Base-by-base conservation (phyloP, 495 filamentous ascomycete genomes). In the Penicillium robsamsonii region DNA sequence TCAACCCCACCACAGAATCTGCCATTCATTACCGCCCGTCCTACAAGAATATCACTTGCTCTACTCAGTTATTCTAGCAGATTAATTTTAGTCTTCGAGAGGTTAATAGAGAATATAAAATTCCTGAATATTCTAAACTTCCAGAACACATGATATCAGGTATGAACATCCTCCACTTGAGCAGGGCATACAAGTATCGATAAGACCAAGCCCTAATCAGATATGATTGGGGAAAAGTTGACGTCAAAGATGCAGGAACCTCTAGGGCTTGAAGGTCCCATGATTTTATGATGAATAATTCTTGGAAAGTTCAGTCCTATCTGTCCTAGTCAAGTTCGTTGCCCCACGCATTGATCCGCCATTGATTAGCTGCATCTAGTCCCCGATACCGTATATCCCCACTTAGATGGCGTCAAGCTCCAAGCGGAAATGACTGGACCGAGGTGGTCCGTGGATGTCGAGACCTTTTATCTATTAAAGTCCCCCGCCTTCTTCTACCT, bases 1-100 rank as follows among this genome's bases (percentile, higher is more conserved):
- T 17, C 41, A 53, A 50, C 46, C 56, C 55, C 62, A 60, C 62
- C 58, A 60, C 37, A 37, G 22, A 35, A 62, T 64, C 52, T 64
- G 62, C 59, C 55, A 9, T 12, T n/a, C 1, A 15, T 53, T 20
- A 50, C 62, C 62, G 62, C 62, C 49, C 6, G 5, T 18, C n/a
- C 2, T 31, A 12, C 20, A 13, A 25, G 7, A n/a, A 46, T n/a
- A n/a, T 22, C 12, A 37, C 29, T 29, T 38, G 22, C 30, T 22
- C 31, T 38, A 20, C 13, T 40, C n/a, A 5, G 18, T 24, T 12
- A 18, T 48, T 27, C n/a, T 17, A n/a, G n/a, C 5, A 8, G 35
- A 7, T 8, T 17, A n/a, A 5, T 38, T 8, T 38, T 8, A 8
- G n/a, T 38, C n/a, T 17, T n/a, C 7, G 3, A 38, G 9, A n/a